Conservation (phyloP, 1,139 yeast genomes). For the Saccharomyces hybrid region DNA sequence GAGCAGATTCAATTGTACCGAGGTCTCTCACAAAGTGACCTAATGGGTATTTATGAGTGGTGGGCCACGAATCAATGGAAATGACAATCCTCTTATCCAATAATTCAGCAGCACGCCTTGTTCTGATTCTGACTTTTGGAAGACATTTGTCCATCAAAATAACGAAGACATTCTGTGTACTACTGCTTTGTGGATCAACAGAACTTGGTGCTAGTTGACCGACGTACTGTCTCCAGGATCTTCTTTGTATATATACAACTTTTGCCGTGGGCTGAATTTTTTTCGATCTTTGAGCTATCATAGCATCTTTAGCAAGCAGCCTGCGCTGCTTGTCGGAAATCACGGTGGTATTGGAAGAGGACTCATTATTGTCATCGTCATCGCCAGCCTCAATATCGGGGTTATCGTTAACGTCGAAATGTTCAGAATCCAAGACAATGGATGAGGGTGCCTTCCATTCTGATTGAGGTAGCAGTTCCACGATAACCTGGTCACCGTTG, state of each 20-base stretch:
- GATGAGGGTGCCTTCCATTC: conserved; percentile 87
- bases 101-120: conserved; percentile 76
- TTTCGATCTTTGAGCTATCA: conserved; percentile 45
- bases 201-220: conserved; percentile 87
- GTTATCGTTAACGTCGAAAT: conserved; percentile 51
- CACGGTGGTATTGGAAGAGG: conserved; percentile 22
- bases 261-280: conserved; percentile 82
- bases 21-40: conserved; percentile 90
- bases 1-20: conserved; percentile 85
- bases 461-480: conserved; percentile 76
- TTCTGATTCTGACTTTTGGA: conserved; percentile 80
- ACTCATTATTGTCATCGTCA: conserved; percentile 24
- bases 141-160: conserved; percentile 81
- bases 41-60: conserved; percentile 74
- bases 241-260: conserved; percentile 77
- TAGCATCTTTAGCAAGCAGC: conserved; percentile 69
- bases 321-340: conserved; percentile 72
- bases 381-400: conserved; percentile 50
- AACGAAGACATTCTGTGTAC: conserved; percentile 75
- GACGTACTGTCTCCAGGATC: conserved; percentile 95
- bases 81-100: conserved; percentile 84
- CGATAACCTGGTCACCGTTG: conserved; percentile 85
- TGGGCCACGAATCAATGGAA: conserved; percentile 89
- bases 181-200: conserved; percentile 44
- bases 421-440: conserved; percentile 68